Base-by-base conservation (phyloP, 371 early-diverging fungal species). In the Phascolomyces articulosus region DNA sequence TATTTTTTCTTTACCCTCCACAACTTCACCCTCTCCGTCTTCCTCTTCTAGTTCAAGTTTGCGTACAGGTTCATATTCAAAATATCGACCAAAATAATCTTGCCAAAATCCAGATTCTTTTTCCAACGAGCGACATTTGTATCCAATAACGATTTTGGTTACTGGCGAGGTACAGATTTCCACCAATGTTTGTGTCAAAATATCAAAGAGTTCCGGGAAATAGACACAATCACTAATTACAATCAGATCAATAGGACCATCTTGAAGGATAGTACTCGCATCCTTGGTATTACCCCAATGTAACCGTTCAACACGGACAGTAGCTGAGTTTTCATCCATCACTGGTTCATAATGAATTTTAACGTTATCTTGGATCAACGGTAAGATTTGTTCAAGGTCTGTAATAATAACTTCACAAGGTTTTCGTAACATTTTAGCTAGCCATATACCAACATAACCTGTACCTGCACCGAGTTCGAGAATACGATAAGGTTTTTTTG, bases 31-130 rank as follows among this genome's bases (percentile, higher is more conserved):
- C 0, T 29, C 41, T 18, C 56, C 60, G n/a, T 26, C 26, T 28
- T 53, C 28, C 3, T 26, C 49, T 18, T 63, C 29, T 11, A 29
- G 24, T 16, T 64, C 67, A 16, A 65, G 15, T 40, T 74, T 78
- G 38, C 84, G 51, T 6, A 87, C 84, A 16, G 84, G 85, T 51
- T 84, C 85, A 49, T 85, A 82, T 53, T 76, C 76, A 73, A 85
- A 85, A 44, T 66, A 84, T 7, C 84, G 69, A 16, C 87, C 87
- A 71, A 87, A 80, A 55, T 80, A 84, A 62, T 85, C 78, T 49
- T 87, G 84, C 87, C 87, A 87, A 58, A 87, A 87, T 2, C 85
- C 85, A 20, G 68, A 66, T 73, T 87, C 87, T 60, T 85, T 87
- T 72, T 82, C 82, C 24, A 77, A 57, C 20, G 83, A 79, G 7